These are phyloP conservation scores for Cercospora sp. DNA, from an alignment of 2,329 filamentous ascomycete genomes.

Conservation along the genomic window DNA sequence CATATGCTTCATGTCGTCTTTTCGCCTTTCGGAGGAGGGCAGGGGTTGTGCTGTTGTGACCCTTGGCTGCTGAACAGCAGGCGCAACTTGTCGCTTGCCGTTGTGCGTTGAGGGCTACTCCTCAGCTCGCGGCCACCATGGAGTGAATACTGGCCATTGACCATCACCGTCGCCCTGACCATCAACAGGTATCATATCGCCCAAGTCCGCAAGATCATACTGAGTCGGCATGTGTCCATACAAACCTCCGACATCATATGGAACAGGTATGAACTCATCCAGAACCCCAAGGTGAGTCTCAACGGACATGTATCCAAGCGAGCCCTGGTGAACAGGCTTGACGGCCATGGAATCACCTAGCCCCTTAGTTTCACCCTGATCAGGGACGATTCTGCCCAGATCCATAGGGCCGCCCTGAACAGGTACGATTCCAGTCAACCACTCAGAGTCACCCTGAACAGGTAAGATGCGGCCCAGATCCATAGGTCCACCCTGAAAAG, in stretches of 20 bases:
- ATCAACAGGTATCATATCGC: not conserved
- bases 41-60: not conserved
- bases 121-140: not conserved
- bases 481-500: not conserved
- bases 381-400: not conserved
- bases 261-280: not conserved
- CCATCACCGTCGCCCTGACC: not conserved
- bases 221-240: not conserved
- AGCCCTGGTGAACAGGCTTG: not conserved
- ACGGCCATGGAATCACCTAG: not conserved
- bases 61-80: not conserved
- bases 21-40: not conserved
- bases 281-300: not conserved
- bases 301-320: not conserved
- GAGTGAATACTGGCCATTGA: not conserved
- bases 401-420: not conserved
- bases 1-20: not conserved
- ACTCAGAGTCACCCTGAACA: too few species aligned
- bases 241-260: not conserved
- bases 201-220: not conserved
- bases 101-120: not conserved
- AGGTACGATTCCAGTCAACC: not conserved
- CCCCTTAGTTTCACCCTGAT: not conserved
- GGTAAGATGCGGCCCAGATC: not conserved
- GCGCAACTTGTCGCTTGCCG: not conserved